Evolutionary conservation across 257 asterid genomes (phyloP).

Genomic region (Cruciata laevipes): DNA sequence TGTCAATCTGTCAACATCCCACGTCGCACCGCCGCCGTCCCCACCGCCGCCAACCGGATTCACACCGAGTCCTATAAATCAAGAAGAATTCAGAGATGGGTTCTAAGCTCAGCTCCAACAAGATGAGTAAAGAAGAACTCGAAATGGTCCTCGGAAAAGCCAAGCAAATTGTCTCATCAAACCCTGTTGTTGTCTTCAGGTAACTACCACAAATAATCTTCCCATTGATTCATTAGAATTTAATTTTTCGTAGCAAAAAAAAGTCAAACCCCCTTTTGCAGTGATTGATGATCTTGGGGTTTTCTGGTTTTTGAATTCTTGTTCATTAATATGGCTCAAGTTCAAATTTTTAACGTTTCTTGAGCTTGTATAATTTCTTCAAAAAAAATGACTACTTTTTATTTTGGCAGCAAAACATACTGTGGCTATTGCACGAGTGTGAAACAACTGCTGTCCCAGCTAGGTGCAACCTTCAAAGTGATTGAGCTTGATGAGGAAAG

Average conservation of each 20-base stretch:
- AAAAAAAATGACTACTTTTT: too few species aligned
- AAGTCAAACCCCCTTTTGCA: neutral
- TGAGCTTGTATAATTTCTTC: too few species aligned
- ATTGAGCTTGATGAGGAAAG: constrained; percentile 72
- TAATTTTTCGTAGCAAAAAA: neutral
- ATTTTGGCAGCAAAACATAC: constrained; percentile 52
- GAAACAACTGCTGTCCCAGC: constrained; percentile 57
- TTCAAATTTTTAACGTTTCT: neutral
- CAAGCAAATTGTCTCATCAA: constrained; percentile 60
- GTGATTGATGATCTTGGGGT: constrained; percentile 5
- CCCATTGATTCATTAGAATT: neutral
- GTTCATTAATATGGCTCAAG: neutral
- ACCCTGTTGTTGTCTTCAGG: constrained; percentile 77
- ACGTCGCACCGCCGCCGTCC: neutral
- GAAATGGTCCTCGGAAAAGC: constrained; percentile 60
- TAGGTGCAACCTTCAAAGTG: constrained; percentile 48
- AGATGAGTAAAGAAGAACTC: constrained; percentile 34
- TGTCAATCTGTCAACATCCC: neutral
- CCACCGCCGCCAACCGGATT: neutral
- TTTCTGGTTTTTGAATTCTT: neutral
- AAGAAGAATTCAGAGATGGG: constrained; percentile 33
- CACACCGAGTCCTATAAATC: neutral
- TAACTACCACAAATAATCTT: neutral
- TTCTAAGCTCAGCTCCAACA: constrained; percentile 43
- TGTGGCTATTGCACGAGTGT: constrained; percentile 63